phyloP scores from a whole-genome alignment of 768 basidiomycete species.

The Botryobasidium botryosum region DNA sequence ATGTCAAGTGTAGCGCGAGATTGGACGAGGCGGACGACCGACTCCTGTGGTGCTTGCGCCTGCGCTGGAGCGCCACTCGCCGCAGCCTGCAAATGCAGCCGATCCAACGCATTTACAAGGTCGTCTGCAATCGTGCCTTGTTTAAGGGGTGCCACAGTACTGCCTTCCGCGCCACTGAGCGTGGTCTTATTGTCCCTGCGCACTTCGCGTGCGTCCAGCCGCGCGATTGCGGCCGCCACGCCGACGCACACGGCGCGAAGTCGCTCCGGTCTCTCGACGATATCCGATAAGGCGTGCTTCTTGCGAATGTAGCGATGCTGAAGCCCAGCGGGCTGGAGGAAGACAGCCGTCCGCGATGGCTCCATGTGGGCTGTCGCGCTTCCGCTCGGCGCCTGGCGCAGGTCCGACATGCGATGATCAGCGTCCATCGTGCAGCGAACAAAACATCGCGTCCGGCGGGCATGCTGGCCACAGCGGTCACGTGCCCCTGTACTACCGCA shows the following conservation, averaged over 20 bases:
- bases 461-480: no score
- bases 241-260: slow-evolving; percentile 72
- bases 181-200: no score
- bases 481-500: no score
- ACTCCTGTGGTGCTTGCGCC: background rate
- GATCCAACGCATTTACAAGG: background rate
- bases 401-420: no score
- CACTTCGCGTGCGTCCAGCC: slow-evolving; percentile 34
- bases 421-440: no score
- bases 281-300: slow-evolving; percentile 47
- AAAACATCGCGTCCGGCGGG: no score
- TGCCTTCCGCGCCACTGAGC: background rate
- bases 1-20: slow-evolving; percentile 22
- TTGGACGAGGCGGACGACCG: background rate
- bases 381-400: no score
- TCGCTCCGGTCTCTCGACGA: slow-evolving; percentile 86
- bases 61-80: background rate
- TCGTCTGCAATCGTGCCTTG: background rate
- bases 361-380: no score
- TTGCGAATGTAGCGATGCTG: slow-evolving; percentile 66
- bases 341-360: no score
- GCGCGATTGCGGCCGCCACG: slow-evolving; percentile 59
- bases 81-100: background rate
- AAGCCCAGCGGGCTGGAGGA: slow-evolving; percentile 55
- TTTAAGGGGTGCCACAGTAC: background rate